Evolutionary conservation across 192 early-diverging fungal species (phyloP).

Genomic region (Funneliformis geosporum): DNA sequence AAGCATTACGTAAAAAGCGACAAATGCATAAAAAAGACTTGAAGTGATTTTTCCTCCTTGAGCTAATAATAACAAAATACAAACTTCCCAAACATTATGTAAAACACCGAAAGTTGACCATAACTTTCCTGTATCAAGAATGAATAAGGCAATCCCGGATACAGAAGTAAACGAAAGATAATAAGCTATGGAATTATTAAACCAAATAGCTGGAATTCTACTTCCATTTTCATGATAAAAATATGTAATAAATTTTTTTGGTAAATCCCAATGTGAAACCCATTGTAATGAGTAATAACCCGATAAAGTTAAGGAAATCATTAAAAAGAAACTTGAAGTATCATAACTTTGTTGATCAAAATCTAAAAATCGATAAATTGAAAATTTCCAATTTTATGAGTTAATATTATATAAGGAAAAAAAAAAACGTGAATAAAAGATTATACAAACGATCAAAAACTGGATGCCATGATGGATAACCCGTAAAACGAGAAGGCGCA

Average conservation of each 20-base stretch:
- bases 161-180: conserved; percentile 26
- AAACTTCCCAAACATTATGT: conserved; percentile 37
- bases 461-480: conserved; percentile 25
- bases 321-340: neutral
- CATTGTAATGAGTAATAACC: neutral
- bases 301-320: neutral
- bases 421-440: neutral
- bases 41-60: conserved; percentile 20
- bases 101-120: conserved; percentile 33
- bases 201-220: conserved; percentile 30
- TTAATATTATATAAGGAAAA: neutral
- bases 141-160: conserved; percentile 7
- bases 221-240: conserved; percentile 21
- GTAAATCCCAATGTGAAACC: neutral
- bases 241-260: conserved; percentile 20
- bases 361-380: neutral
- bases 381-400: neutral
- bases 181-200: conserved; percentile 32
- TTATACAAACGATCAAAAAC: neutral
- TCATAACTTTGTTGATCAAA: conserved; percentile 15
- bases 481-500: conserved; percentile 10
- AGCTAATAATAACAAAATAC: conserved; percentile 17
- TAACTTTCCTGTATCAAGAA: conserved; percentile 33
- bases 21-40: conserved; percentile 1
- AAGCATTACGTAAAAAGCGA: conserved; percentile 8